Percentiles rank a stretch among this genome's conserved stretches.
Evolutionary conservation across 2,329 filamentous ascomycete genomes (phyloP).

Genomic region (Rhytidhysteron rufulum): DNA sequence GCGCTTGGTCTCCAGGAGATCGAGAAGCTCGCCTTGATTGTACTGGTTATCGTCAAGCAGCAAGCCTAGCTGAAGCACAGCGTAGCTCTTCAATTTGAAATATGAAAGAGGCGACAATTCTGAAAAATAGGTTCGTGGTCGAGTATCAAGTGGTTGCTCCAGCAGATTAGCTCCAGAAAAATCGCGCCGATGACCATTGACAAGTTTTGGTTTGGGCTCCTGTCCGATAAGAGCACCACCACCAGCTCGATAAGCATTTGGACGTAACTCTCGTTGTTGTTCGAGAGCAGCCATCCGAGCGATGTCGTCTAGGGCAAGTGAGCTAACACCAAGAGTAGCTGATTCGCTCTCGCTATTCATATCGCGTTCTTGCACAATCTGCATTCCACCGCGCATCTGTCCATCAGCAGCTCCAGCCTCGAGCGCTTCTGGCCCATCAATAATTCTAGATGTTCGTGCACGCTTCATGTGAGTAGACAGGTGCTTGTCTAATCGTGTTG

Average conservation of each 20-base stretch:
- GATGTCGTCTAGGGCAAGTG: conserved; percentile 92
- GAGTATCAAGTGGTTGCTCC: conserved; percentile 48
- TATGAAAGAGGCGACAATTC: conserved; percentile 94
- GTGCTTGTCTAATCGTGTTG: conserved; percentile 90
- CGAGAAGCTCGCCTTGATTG: conserved; percentile 86
- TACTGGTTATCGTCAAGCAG: conserved; percentile 87
- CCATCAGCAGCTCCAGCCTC: conserved; percentile 70
- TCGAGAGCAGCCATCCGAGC: conserved; percentile 93
- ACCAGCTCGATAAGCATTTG: conserved; percentile 72
- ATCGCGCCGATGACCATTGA: conserved; percentile 66
- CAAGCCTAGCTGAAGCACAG: conserved; percentile 91
- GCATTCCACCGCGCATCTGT: conserved; percentile 56
- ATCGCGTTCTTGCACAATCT: conserved; percentile 77
- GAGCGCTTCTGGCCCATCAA: conserved; percentile 77
- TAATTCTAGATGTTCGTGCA: conserved; percentile 83
- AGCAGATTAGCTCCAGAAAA: conserved; percentile 54
- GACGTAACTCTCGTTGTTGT: conserved; percentile 85
- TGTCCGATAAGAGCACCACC: conserved; percentile 65
- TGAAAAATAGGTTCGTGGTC: conserved; percentile 82
- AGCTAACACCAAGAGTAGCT: conserved; percentile 84
- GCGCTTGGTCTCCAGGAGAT: conserved; percentile 89
- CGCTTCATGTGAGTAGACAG: conserved; percentile 90
- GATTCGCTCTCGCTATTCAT: conserved; percentile 67
- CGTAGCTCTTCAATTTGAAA: conserved; percentile 93
- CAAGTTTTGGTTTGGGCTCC: conserved; percentile 64